These are phyloP conservation scores for Hypoxylon sp. DNA, from an alignment of 2,329 filamentous ascomycete genomes.

Conservation along the genomic window DNA sequence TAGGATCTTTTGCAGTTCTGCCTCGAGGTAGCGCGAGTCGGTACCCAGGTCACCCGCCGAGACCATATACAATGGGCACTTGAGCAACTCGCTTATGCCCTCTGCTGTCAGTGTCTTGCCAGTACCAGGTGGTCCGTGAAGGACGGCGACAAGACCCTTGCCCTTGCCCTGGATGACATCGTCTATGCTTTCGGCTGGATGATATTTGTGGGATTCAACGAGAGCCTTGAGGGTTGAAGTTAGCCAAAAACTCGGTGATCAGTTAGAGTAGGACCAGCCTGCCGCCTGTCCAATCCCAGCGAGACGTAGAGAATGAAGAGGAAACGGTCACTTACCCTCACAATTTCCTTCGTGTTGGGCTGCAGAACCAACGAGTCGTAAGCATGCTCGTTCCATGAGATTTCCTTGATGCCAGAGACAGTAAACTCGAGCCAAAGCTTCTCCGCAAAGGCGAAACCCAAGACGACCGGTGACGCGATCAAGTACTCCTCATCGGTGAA, in stretches of 20 bases:
- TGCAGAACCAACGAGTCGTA: conserved; percentile 85
- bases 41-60: conserved; percentile 86
- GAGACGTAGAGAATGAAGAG: neutral
- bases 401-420: conserved; percentile 82
- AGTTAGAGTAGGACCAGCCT: neutral
- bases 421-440: conserved; percentile 93
- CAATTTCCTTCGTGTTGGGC: conserved; percentile 71
- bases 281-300: neutral
- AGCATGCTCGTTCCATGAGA: conserved; percentile 85
- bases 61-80: conserved; percentile 85
- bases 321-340: conserved; percentile 63
- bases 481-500: conserved; percentile 88
- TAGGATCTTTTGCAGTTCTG: conserved; percentile 83
- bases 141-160: conserved; percentile 83
- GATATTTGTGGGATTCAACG: conserved; percentile 86
- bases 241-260: conserved; percentile 1
- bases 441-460: conserved; percentile 88
- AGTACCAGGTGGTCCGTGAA: conserved; percentile 88
- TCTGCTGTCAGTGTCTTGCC: conserved; percentile 92
- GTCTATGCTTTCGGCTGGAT: conserved; percentile 84
- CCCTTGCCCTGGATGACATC: conserved; percentile 87
- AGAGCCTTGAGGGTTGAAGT: conserved; percentile 65
- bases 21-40: conserved; percentile 78
- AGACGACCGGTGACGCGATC: conserved; percentile 84
- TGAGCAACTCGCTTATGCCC: conserved; percentile 84